Evolutionary conservation across 805 yeast genomes (phyloP).

Genomic region (Wickerhamiella occidentalis): DNA sequence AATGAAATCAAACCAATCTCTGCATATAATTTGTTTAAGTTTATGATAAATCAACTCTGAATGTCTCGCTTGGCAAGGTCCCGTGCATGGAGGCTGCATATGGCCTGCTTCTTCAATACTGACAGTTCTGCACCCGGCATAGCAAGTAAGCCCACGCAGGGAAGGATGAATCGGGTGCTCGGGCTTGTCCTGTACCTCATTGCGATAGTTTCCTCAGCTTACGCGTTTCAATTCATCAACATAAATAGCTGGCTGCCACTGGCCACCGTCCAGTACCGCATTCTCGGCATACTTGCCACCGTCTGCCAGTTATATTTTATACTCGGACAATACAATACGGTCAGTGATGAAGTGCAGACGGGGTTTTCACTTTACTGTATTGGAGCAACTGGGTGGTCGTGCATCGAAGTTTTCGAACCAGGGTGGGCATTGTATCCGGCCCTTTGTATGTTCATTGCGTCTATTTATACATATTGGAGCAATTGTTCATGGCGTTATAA

Average conservation of each 20-base stretch:
- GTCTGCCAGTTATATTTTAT: constrained; percentile 1
- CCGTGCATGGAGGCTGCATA: neutral
- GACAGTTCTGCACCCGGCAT: neutral
- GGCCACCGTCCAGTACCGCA: neutral
- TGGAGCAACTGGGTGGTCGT: neutral
- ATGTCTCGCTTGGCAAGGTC: neutral
- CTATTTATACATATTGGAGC: neutral
- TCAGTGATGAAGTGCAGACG: neutral
- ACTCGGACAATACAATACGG: neutral
- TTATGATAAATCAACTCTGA: neutral
- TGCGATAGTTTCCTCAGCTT: neutral
- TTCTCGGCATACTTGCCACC: neutral
- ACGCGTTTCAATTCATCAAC: neutral
- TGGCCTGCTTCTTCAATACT: neutral
- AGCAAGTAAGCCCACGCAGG: neutral
- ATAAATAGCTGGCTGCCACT: neutral
- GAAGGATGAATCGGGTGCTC: neutral
- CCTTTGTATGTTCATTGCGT: neutral
- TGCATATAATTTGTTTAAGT: neutral
- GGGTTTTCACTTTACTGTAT: neutral
- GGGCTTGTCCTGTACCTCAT: neutral
- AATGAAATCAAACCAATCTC: no score
- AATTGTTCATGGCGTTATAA: constrained; percentile 1
- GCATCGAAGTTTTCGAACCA: neutral
- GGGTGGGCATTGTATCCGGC: neutral